Conservation (phyloP, 1,139 yeast genomes). For the Wickerhamomyces sp. region DNA sequence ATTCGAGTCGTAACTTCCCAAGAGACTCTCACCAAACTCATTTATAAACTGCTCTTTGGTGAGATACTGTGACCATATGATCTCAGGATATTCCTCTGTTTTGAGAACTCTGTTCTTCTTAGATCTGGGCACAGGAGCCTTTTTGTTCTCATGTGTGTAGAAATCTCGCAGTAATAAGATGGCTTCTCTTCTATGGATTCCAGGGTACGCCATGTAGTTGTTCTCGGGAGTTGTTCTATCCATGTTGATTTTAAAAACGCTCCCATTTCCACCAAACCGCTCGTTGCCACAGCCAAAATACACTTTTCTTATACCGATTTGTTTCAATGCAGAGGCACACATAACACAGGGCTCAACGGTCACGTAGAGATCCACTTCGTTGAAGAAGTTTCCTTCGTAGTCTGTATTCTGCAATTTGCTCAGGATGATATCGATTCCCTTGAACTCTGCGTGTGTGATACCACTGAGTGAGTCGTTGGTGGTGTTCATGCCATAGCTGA, state of each 20-base stretch:
- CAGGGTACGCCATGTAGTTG: conserved; percentile 63
- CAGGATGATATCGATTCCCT: conserved; percentile 61
- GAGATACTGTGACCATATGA: conserved; percentile 45
- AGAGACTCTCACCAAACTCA: conserved; percentile 43
- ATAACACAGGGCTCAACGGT: conserved; percentile 98
- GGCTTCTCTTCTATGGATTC: conserved; percentile 76
- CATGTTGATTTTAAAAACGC: conserved; percentile 61
- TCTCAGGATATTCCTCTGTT: conserved; percentile 54
- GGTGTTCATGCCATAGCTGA: conserved; percentile 82
- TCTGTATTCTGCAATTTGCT: conserved; percentile 10
- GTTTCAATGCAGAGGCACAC: conserved; percentile 94
- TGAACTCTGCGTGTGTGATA: conserved; percentile 87
- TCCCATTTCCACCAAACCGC: conserved; percentile 94
- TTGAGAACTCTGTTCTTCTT: conserved; percentile 77
- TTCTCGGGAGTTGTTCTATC: conserved; percentile 33
- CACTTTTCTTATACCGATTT: conserved; percentile 66
- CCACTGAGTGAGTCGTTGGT: conserved; percentile 86
- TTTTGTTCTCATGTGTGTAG: conserved; percentile 76
- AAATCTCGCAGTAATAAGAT: conserved; percentile 74
- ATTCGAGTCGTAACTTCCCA: conserved; percentile 26
- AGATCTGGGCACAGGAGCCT: conserved; percentile 76
- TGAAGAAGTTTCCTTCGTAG: conserved; percentile 31
- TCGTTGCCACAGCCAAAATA: conserved; percentile 93
- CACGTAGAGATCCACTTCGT: conserved; percentile 65
- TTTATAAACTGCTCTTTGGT: conserved; percentile 39